Conservation (phyloP, 1,284 basidiomycete genomes). For the Trichosporon inkin region DNA sequence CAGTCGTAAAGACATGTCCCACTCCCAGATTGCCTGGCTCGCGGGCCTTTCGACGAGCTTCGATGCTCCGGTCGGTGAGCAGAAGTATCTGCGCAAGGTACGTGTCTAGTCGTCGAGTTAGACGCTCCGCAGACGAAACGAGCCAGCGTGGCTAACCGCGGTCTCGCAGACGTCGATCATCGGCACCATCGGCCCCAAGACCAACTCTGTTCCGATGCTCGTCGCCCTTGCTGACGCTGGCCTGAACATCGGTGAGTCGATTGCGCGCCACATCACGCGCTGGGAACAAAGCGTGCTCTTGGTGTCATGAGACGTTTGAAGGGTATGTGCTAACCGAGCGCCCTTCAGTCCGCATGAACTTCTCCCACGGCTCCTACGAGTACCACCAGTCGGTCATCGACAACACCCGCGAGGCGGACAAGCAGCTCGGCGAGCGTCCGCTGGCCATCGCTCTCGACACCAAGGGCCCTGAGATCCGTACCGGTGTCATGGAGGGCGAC, state of each 20-base stretch:
- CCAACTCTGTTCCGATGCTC: constrained; percentile 82
- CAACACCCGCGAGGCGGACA: constrained; percentile 82
- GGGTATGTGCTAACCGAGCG: background rate
- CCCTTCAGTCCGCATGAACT: constrained; percentile 93
- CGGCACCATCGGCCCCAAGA: constrained; percentile 94
- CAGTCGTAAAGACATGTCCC: constrained; percentile 13
- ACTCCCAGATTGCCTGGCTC: constrained; percentile 78
- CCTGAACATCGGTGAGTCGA: constrained; percentile 83
- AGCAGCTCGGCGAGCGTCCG: constrained; percentile 71
- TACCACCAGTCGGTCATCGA: constrained; percentile 97
- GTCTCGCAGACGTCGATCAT: constrained; percentile 82
- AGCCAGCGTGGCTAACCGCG: background rate
- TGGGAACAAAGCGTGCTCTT: background rate
- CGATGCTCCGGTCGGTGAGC: constrained; percentile 62
- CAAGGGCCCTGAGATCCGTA: constrained; percentile 99
- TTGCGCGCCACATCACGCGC: background rate
- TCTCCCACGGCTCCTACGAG: constrained; percentile 92
- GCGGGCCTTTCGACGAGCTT: constrained; percentile 69
- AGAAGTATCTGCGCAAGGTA: constrained; percentile 86
- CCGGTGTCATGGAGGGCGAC: constrained; percentile 83
- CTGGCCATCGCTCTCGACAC: constrained; percentile 98
- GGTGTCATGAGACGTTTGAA: background rate
- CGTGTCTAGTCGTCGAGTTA: constrained; percentile 37
- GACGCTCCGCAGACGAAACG: background rate
- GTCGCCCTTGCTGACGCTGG: constrained; percentile 75